These are phyloP conservation scores for Coffea eugenioides DNA, from an alignment of 257 asterid species.

Conservation along the genomic window DNA sequence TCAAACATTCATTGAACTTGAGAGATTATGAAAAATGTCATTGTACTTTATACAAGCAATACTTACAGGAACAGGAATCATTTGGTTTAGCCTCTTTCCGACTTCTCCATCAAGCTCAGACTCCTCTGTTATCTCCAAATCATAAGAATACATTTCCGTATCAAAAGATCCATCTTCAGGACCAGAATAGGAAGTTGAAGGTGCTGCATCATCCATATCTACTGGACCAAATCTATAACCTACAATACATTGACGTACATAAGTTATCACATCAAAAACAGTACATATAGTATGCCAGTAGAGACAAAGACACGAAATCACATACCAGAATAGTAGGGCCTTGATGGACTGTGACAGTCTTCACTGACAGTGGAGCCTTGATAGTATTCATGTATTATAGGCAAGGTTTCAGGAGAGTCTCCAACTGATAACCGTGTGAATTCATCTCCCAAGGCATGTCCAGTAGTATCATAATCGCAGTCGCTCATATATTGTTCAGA, in stretches of 20 bases:
- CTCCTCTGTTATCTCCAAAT: constrained; percentile 77
- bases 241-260: constrained; percentile 30
- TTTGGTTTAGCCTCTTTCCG: constrained; percentile 75
- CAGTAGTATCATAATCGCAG: constrained; percentile 39
- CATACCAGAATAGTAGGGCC: constrained; percentile 50
- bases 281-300: background rate
- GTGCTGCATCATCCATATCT: constrained; percentile 53
- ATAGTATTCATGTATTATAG: constrained; percentile 39
- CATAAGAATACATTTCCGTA: constrained; percentile 52
- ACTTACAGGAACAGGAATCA: constrained; percentile 82
- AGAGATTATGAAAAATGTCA: background rate
- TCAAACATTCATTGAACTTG: background rate
- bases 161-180: constrained; percentile 68
- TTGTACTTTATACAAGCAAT: constrained; percentile 7
- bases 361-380: constrained; percentile 38
- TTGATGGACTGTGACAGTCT: constrained; percentile 58
- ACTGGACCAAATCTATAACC: constrained; percentile 43
- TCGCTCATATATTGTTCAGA: constrained; percentile 61
- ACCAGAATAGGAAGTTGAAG: constrained; percentile 61
- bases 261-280: constrained; percentile 4
- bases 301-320: constrained; percentile 19
- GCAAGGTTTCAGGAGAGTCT: constrained; percentile 52
- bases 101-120: constrained; percentile 88
- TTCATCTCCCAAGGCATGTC: constrained; percentile 64
- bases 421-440: constrained; percentile 52